Conservation (phyloP, 106 monocot species). For the Platanthera guangdongensis region DNA sequence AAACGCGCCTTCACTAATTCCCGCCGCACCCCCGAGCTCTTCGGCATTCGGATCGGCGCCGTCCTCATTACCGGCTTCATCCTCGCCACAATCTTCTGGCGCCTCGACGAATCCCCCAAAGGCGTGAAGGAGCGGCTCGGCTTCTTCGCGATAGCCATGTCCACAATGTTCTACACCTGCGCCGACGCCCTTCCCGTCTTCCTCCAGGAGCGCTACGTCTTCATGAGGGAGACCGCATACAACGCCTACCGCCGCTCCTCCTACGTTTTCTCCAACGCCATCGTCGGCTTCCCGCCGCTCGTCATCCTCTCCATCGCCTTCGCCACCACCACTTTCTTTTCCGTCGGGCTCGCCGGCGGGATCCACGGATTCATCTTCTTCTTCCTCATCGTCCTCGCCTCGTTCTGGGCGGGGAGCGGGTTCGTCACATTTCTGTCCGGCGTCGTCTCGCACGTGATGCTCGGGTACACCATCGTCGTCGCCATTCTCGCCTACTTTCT, state of each 20-base stretch:
- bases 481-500: constrained; percentile 81
- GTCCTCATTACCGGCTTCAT: constrained; percentile 78
- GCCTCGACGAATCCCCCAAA: constrained; percentile 74
- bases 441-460: constrained; percentile 63
- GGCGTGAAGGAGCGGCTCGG: constrained; percentile 80
- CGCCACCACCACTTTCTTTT: constrained; percentile 75
- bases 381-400: constrained; percentile 66
- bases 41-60: constrained; percentile 56
- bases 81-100: constrained; percentile 92
- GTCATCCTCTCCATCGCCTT: constrained; percentile 62
- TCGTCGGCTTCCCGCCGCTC: constrained; percentile 63
- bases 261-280: constrained; percentile 79
- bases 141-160: constrained; percentile 93
- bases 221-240: constrained; percentile 92
- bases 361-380: constrained; percentile 59
- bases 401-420: constrained; percentile 86
- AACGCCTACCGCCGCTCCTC: constrained; percentile 96
- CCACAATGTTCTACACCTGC: constrained; percentile 92
- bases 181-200: constrained; percentile 90
- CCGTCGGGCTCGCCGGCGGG: constrained; percentile 80
- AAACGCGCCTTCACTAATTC: constrained; percentile 41
- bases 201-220: constrained; percentile 93
- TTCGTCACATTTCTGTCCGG: constrained; percentile 97
- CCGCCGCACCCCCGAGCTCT: constrained; percentile 50
- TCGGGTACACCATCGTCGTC: constrained; percentile 72